Evolutionary conservation across 192 early-diverging fungal species (phyloP), one percentile per base, ranked within the genome.

Genomic region (Coemansia asiatica): DNA sequence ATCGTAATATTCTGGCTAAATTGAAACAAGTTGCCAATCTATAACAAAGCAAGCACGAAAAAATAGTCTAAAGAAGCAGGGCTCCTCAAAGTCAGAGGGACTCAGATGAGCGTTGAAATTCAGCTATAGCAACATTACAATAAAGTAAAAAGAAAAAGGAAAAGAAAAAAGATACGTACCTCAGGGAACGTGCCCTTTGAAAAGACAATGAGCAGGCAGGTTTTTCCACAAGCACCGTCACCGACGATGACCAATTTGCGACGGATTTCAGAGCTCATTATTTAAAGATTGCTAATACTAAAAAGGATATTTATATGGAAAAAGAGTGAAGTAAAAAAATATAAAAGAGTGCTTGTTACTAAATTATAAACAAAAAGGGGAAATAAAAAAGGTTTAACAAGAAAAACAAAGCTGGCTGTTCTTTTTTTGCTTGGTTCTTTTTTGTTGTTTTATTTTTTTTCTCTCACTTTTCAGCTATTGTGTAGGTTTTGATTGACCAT

Each of bases 151-250:
- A 54, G 63, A 23, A 57, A 59, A n/a, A 13, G 50, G 16, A 59
- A 47, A 66, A 57, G 21, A n/a, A 25, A 31, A 56, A 21, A 40
- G 26, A 64, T 28, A 79, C 83, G 67, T 83, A 95, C 92, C 80
- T 91, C 86, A 38, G 92, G 94, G 71, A 92, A 94, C 23, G 69
- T 64, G 25, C 87, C 86, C 22, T 90, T 87, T 48, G 86, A 85
- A 66, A 93, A 96, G 54, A 92, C 91, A 68, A 91, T 88, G 59
- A 94, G 77, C 67, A 94, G 82, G 69, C 91, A 95, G 15, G 92
- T 94, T 76, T 95, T 95, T 61, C 92, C 94, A 69, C 90, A 91
- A 58, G 91, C 90, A 81, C 93, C 93, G 75, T 95, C 93, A 56
- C 93, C 94, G n/a, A 95, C 88, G 62, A 94, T 90, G 28, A 94